These are phyloP conservation scores for Cicer bijugum DNA, from an alignment of 306 rosid species.

Conservation along the genomic window DNA sequence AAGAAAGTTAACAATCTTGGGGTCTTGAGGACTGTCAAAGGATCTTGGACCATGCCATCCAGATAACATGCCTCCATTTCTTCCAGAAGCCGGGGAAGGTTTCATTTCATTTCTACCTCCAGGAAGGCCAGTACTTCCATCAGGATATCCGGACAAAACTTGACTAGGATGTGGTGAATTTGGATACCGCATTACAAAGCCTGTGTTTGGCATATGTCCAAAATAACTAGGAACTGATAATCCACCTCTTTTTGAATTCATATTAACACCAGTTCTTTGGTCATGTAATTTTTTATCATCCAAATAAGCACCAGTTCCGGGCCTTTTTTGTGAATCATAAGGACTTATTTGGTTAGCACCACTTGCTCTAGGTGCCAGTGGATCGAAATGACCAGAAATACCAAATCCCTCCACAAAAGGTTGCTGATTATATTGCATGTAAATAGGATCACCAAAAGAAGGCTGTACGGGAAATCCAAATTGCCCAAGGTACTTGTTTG, in stretches of 20 bases:
- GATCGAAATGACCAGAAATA: constrained; percentile 46
- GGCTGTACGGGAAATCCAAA: constrained; percentile 54
- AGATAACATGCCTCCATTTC: constrained; percentile 51
- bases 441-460: constrained; percentile 56
- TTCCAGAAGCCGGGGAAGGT: constrained; percentile 47
- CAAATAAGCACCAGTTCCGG: constrained; percentile 47
- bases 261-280: constrained; percentile 49
- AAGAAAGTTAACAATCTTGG: constrained; percentile 58
- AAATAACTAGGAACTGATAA: constrained; percentile 52
- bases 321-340: constrained; percentile 48
- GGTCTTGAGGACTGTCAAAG: constrained; percentile 52
- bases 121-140: constrained; percentile 47
- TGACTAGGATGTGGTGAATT: constrained; percentile 55
- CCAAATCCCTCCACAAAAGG: constrained; percentile 55
- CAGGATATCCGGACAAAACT: constrained; percentile 52
- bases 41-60: constrained; percentile 62
- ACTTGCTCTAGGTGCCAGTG: constrained; percentile 47
- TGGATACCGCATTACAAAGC: constrained; percentile 51
- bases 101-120: constrained; percentile 58
- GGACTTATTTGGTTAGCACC: constrained; percentile 47
- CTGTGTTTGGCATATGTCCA: constrained; percentile 56
- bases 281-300: constrained; percentile 54
- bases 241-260: constrained; percentile 60
- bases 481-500: constrained; percentile 57
- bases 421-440: constrained; percentile 59